Percentiles rank a stretch among this genome's conserved stretches.
Conservation (phyloP, 306 rosid species). For the Datisca glomerata region DNA sequence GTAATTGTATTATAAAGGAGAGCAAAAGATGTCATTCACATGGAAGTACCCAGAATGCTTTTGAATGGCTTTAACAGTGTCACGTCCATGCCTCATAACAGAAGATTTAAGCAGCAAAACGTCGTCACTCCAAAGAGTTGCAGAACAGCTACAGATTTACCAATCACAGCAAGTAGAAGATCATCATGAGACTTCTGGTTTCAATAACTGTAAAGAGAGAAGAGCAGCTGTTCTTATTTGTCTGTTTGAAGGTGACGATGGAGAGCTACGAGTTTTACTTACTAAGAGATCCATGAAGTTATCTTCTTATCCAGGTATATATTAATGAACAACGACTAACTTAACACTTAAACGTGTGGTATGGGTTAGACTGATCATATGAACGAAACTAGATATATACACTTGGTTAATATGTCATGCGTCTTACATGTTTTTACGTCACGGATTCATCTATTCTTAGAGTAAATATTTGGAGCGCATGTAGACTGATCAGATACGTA, state of each 20-base stretch:
- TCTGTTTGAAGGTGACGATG: slow-evolving; percentile 23
- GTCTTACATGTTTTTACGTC: too few species aligned
- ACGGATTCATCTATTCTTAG: too few species aligned
- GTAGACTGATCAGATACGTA: slow-evolving; percentile 17
- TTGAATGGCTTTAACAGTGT: background rate
- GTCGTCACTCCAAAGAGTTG: slow-evolving; percentile 11
- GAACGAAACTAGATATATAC: too few species aligned
- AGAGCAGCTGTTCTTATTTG: slow-evolving; percentile 32
- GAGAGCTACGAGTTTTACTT: slow-evolving; percentile 24
- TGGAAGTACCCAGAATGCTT: too few species aligned
- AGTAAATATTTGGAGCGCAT: too few species aligned
- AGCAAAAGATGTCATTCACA: too few species aligned
- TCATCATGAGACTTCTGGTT: background rate
- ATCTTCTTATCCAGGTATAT: slow-evolving; percentile 22
- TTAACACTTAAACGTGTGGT: background rate
- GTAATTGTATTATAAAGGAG: too few species aligned
- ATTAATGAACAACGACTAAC: background rate
- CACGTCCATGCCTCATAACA: background rate
- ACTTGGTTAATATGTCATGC: background rate
- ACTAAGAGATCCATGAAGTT: slow-evolving; percentile 26
- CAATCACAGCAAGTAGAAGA: background rate
- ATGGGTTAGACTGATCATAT: too few species aligned
- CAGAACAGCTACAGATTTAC: slow-evolving; percentile 8
- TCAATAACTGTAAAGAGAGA: slow-evolving; percentile 7
- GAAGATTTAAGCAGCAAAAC: slow-evolving; percentile 15